Evolutionary conservation across 2,329 filamentous ascomycete genomes (phyloP), one percentile per base, ranked within the genome.

Genomic region (Bipolaris bicolor): DNA sequence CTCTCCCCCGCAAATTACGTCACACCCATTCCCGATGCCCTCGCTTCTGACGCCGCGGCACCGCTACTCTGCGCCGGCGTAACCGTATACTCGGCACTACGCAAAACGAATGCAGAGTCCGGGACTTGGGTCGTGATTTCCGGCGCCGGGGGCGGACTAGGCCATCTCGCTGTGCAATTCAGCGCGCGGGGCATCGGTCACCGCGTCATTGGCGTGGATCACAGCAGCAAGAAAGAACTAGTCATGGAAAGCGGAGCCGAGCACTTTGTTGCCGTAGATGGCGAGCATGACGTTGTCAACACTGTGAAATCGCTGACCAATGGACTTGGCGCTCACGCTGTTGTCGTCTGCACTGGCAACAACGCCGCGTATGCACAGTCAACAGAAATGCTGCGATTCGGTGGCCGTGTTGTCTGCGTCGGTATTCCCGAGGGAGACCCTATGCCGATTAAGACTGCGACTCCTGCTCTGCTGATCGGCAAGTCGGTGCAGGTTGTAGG

Each of bases 21-120:
- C 2, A 90, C 88, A 0, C 86, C 86, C 1, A 89, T 90, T 63
- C 88, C 88, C 2, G 86, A 88, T 4, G 76, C 72, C 3, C 75
- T 90, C 16, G 74, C 81, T 40, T 86, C 84, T 9, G 86, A 84
- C 49, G 79, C 81, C 22, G 88, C 88, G 0, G 88, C 88, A 1
- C 88, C 71, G 0, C 82, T 90, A 78, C 81, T 89, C 50, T 90
- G 87, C 73, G 87, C 86, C 13, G 88, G 88, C 26, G 81, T 90
- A 13, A 90, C 87, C 1, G 84, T 86, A n/a, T 90, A 89, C 76
- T 77, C 83, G 3, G 88, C 86, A 20, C 80, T 90, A 43, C 83
- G 84, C 53, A 88, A 88, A 67, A 82, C 82, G 55, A 80, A 81
- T 39, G 85, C 85, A 2, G 79, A 82, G 52, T 81, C 83, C 1